Conservation (phyloP, 179 eudicot genomes). For the Beta corolliflora region DNA sequence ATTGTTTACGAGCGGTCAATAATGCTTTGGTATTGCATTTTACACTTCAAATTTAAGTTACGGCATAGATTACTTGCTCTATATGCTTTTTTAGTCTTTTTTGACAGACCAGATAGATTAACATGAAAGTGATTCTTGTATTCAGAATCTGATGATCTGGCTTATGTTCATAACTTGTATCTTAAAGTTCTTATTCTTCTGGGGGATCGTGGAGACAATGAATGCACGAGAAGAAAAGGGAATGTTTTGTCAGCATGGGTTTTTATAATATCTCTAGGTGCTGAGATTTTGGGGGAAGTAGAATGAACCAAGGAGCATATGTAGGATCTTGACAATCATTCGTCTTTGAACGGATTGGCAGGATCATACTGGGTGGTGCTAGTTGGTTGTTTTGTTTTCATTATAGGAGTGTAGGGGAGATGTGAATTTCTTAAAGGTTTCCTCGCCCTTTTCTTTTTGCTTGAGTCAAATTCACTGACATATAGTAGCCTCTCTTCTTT, state of each 20-base stretch:
- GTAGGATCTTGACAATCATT: too few relatives aligned
- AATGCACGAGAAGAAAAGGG: background rate
- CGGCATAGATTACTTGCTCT: background rate
- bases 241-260: background rate
- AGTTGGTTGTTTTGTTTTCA: background rate
- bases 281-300: too few relatives aligned
- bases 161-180: background rate
- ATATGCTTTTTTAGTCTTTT: background rate
- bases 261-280: background rate
- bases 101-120: background rate
- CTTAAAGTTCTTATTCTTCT: background rate
- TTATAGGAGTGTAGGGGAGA: background rate
- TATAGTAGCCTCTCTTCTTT: background rate
- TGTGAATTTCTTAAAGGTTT: background rate
- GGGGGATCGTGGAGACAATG: background rate
- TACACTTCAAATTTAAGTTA: background rate
- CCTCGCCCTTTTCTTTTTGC: background rate
- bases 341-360: too few relatives aligned
- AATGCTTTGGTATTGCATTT: slow-evolving; percentile 68
- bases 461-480: background rate
- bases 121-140: background rate
- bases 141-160: background rate
- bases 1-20: slow-evolving; percentile 89
- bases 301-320: too few relatives aligned
- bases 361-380: background rate